Evolutionary conservation across 306 rosid species (phyloP).

Genomic region (Leucaena leucocephala): DNA sequence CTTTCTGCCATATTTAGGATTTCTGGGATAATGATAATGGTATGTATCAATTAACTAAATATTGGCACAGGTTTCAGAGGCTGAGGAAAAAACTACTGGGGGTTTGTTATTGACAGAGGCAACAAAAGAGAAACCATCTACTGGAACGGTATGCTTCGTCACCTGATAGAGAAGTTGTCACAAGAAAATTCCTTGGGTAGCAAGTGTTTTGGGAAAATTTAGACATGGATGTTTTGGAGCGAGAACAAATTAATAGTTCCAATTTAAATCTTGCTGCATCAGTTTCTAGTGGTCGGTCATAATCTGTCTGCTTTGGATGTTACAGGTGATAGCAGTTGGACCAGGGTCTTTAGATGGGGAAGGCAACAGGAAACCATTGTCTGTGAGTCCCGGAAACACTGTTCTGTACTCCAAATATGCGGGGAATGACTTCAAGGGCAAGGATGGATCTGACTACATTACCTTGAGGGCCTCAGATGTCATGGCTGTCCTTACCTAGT

Average conservation of each 20-base stretch:
- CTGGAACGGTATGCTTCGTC: conserved; percentile 65
- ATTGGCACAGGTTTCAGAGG: conserved; percentile 69
- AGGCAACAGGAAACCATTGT: conserved; percentile 69
- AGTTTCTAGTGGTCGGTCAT: not conserved
- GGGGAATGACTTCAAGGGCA: conserved; percentile 87
- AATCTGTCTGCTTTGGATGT: conserved; percentile 16
- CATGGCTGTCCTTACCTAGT: conserved; percentile 75
- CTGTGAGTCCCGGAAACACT: conserved; percentile 56
- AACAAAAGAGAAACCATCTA: conserved; percentile 81
- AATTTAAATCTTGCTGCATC: not conserved
- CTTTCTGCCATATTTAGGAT: conserved; percentile 11
- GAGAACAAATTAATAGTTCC: not conserved
- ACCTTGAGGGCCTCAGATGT: conserved; percentile 72
- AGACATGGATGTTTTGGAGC: not conserved
- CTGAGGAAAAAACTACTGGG: conserved; percentile 81
- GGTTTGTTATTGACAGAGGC: conserved; percentile 87
- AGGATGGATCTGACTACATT: conserved; percentile 74
- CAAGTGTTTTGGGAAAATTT: not conserved
- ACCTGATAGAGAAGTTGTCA: not conserved
- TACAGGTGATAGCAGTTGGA: conserved; percentile 82
- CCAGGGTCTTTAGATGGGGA: conserved; percentile 78
- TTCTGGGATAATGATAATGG: conserved; percentile 1
- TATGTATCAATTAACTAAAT: not conserved
- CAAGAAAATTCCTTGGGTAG: not conserved
- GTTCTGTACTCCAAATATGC: conserved; percentile 88